These are phyloP conservation scores for Solanum stenotomum DNA, from an alignment of 257 asterid species.

Conservation along the genomic window DNA sequence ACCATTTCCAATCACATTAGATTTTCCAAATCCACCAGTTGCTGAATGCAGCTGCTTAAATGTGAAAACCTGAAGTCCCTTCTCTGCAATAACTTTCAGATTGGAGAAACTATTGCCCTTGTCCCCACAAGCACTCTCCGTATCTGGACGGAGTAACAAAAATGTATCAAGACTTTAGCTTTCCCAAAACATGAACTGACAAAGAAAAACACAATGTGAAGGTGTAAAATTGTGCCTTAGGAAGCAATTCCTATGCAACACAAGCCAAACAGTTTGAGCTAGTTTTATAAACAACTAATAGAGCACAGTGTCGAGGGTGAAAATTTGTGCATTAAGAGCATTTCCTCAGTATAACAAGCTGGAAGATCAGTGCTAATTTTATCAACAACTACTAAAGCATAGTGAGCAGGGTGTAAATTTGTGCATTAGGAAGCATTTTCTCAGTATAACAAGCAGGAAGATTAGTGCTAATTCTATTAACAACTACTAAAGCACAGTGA, in stretches of 20 bases:
- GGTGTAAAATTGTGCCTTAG: neutral
- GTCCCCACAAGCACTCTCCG: conserved; percentile 34
- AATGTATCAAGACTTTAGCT: neutral
- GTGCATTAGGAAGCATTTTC: neutral
- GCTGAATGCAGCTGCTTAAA: conserved; percentile 90
- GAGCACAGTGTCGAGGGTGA: too few species aligned
- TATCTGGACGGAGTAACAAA: neutral
- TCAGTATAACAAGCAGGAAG: neutral
- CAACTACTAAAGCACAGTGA: neutral
- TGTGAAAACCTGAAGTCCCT: conserved; percentile 61
- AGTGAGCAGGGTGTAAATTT: neutral
- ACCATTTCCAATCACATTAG: conserved; percentile 81
- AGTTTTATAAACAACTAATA: neutral
- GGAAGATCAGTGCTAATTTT: neutral
- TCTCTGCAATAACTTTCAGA: conserved; percentile 40
- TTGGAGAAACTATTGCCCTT: conserved; percentile 24
- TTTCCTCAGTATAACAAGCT: neutral
- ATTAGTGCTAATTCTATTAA: neutral
- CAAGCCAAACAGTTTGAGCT: neutral
- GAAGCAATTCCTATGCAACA: neutral
- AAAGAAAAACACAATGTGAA: neutral
- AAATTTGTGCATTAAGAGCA: neutral
- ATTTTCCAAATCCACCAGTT: conserved; percentile 80
- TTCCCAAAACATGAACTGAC: neutral
- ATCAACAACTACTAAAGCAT: too few species aligned